Evolutionary conservation across 495 filamentous ascomycete genomes (phyloP), one percentile per base, ranked within the genome.

Genomic region (Extremus antarcticus): DNA sequence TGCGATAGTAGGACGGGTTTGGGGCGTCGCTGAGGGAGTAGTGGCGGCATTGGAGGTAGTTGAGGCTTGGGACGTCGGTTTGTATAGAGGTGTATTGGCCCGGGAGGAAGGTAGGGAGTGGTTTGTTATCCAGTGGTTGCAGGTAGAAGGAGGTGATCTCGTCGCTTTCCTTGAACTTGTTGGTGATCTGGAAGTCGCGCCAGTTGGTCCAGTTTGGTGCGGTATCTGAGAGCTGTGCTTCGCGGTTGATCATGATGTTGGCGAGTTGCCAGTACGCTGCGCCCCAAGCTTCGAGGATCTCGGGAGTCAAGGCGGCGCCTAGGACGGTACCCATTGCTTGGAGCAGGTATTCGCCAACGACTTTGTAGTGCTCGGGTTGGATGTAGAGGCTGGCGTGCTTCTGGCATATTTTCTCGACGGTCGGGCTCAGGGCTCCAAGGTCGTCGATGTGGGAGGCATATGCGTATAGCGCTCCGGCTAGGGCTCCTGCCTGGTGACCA

Each of bases 361-460:
- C 77, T 43, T 76, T 64, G 70, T 88, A 88, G 55, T 85, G 76
- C 8, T 77, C 82, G 21, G 85, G 78, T 53, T 76, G 68, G 60
- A 90, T 80, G 67, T 80, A 80, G 25, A 88, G 77, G 0, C 80
- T 84, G 43, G 79, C 84, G 59, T 90, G 85, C 68, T 87, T 88
- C 67, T 85, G 76, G 64, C 82, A 81, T 64, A 90, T 87, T 59
- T 81, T 74, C 66, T 83, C 80, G n/a, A 90, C 76, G 35, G 81
- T 79, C 4, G 76, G 72, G 32, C 66, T 56, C 3, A 90, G 74
- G 23, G 74, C 78, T 51, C 70, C 72, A 4, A 87, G 76, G 68
- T 87, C 74, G 67, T 87, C 85, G 64, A 88, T 84, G 65, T 87
- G 74, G 20, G 74, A 72, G 53, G 85, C 85, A 57, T 88, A 88